These are phyloP conservation scores for Oryza officinalis DNA, from an alignment of 176 grass and related monocot species.

Conservation along the genomic window DNA sequence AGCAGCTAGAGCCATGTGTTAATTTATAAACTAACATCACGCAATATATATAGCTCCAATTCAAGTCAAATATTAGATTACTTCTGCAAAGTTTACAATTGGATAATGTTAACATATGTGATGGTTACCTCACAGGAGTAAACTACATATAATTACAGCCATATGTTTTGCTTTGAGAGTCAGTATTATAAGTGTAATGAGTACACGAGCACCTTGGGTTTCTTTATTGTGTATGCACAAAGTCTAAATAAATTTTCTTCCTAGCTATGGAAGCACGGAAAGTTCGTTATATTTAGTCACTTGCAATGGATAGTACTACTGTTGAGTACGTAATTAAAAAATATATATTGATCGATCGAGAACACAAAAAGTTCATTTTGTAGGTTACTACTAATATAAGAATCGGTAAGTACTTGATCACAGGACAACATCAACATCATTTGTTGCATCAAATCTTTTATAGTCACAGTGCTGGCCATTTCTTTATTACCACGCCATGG, in stretches of 20 bases:
- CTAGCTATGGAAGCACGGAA: slow-evolving; percentile 37
- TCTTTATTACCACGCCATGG: neutral
- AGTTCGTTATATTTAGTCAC: slow-evolving; percentile 43
- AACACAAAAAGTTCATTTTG: slow-evolving; percentile 43
- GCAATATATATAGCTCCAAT: slow-evolving; percentile 56
- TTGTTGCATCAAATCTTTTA: slow-evolving; percentile 41
- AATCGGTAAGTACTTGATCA: slow-evolving; percentile 27
- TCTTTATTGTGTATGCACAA: slow-evolving; percentile 34
- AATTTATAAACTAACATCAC: slow-evolving; percentile 42
- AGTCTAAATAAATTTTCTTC: slow-evolving; percentile 40
- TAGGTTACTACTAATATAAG: slow-evolving; percentile 39
- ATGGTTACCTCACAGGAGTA: slow-evolving; percentile 39
- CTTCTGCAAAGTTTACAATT: slow-evolving; percentile 40
- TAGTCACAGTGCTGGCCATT: slow-evolving; percentile 21
- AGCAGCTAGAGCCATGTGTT: slow-evolving; percentile 45
- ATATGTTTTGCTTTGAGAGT: slow-evolving; percentile 35
- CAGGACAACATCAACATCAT: slow-evolving; percentile 43
- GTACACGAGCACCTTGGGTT: slow-evolving; percentile 38
- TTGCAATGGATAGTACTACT: slow-evolving; percentile 23
- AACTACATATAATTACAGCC: slow-evolving; percentile 45
- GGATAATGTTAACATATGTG: slow-evolving; percentile 48
- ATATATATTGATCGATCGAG: slow-evolving; percentile 19
- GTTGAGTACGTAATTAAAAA: slow-evolving; percentile 28
- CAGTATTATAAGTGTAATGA: slow-evolving; percentile 40
- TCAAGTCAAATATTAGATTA: slow-evolving; percentile 74